Evolutionary conservation across 1,284 basidiomycete genomes (phyloP), one percentile per base, ranked within the genome.

Genomic region (Irpex lacteus): DNA sequence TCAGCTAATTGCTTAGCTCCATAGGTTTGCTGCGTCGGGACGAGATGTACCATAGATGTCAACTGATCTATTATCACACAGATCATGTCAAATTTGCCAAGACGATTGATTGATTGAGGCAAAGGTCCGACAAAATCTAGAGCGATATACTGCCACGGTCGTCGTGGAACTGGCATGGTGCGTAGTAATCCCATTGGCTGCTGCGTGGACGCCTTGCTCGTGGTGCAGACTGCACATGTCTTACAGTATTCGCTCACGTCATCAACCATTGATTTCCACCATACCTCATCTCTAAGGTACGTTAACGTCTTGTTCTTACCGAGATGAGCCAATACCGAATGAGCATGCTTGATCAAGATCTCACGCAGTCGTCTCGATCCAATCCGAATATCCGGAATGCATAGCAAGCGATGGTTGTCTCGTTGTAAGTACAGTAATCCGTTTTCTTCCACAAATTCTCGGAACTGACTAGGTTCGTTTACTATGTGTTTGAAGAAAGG

Each of bases 41-140:
- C 65, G 3, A 74, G 62, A 60, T 76, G 75, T 34, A 74, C 74
- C 72, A 76, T 74, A 1, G 67, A 70, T 0, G 76, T 75, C 1
- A 80, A 66, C 3, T 74, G 71, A 65, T 75, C 70, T 9, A 80
- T 77, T 0, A 80, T 65, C 0, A 78, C 74, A 0, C 72, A 70
- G 0, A 76, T 69, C 50, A 67, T 64, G 61, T 79, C 74, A 60
- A 68, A 77, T 3, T 66, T 60, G 1, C 72, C 72, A 57, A 75
- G 38, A 19, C 70, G 60, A 36, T 68, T 72, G 19, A 66, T 62
- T 0, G 76, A 77, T 8, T 68, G 60, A 0, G 74, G 77, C 6
- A 81, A 63, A 0, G 76, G 77, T 2, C 77, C 76, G 3, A 80
- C 73, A 54, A 79, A 79, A 61, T 79, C 77, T 15, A 80, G 74